Evolutionary conservation across 495 filamentous ascomycete genomes (phyloP).

Genomic region (Sabuloglossum arenarium): DNA sequence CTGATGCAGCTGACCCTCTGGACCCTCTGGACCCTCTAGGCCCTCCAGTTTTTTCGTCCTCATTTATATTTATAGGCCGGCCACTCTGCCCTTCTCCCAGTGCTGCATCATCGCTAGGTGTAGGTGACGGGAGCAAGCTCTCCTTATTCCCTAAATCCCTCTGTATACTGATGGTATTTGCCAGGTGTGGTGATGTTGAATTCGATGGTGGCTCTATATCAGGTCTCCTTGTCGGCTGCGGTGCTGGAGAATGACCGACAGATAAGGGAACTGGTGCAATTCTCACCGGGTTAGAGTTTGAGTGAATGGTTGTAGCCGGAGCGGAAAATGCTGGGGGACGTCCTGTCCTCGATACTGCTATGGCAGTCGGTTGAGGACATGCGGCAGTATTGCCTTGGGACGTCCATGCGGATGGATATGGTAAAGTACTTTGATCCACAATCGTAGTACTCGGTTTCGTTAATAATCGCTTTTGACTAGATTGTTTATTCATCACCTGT

Average conservation of each 20-base stretch:
- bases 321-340: not conserved
- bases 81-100: slow-evolving; percentile 8
- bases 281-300: not conserved
- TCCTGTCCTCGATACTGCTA: not conserved
- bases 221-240: not conserved
- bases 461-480: not conserved
- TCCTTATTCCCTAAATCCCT: not conserved
- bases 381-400: not conserved
- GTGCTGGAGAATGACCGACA: not conserved
- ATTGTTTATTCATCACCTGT: not conserved
- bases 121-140: slow-evolving; percentile 29
- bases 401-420: not conserved
- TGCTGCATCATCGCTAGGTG: slow-evolving; percentile 32
- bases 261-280: not conserved
- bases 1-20: not conserved
- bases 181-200: not conserved
- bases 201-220: not conserved
- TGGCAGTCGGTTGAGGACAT: not conserved
- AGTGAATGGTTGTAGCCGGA: not conserved
- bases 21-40: not conserved
- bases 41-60: not conserved
- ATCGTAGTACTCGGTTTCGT: too few relatives aligned
- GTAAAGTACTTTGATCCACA: not conserved
- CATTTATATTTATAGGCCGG: not conserved
- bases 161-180: not conserved